Evolutionary conservation across 768 basidiomycete species (phyloP).

Genomic region (Boletus coccyginus): DNA sequence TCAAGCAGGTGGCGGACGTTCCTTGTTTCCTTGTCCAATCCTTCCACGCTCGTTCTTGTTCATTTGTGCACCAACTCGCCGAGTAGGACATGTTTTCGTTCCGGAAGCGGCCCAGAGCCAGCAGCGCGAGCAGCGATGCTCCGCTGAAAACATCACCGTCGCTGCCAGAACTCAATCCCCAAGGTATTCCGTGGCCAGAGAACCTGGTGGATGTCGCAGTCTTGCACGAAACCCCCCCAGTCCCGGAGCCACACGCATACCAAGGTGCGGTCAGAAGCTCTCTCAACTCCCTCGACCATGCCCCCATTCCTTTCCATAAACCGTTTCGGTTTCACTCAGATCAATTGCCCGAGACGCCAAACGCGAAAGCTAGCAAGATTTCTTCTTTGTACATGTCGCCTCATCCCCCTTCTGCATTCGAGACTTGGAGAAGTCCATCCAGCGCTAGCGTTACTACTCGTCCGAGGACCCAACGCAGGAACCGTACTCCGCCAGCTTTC

Average conservation of each 20-base stretch:
- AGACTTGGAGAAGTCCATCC: constrained; percentile 44
- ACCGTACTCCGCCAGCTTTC: constrained; percentile 71
- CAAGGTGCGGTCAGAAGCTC: constrained; percentile 74
- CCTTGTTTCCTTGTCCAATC: constrained; percentile 23
- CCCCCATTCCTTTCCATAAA: constrained; percentile 78
- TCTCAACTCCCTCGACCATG: constrained; percentile 49
- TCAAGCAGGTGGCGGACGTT: constrained; percentile 17
- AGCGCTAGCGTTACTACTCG: constrained; percentile 40
- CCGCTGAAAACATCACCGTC: constrained; percentile 74
- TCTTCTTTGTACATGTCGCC: constrained; percentile 68
- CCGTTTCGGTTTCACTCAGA: constrained; percentile 60
- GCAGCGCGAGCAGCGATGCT: constrained; percentile 37
- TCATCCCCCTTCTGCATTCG: constrained; percentile 60
- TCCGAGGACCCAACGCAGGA: constrained; percentile 57
- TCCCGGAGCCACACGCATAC: constrained; percentile 35
- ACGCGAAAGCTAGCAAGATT: constrained; percentile 47
- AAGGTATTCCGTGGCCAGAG: constrained; percentile 83
- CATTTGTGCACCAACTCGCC: constrained; percentile 20
- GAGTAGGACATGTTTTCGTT: constrained; percentile 64
- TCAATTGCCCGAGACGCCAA: constrained; percentile 24
- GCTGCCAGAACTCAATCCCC: constrained; percentile 70
- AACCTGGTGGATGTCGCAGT: constrained; percentile 72
- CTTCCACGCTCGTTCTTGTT: constrained; percentile 23
- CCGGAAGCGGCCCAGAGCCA: constrained; percentile 58
- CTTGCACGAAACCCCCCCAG: constrained; percentile 45